Conservation (phyloP, 768 basidiomycete genomes). For the Tulasnella sp. region DNA sequence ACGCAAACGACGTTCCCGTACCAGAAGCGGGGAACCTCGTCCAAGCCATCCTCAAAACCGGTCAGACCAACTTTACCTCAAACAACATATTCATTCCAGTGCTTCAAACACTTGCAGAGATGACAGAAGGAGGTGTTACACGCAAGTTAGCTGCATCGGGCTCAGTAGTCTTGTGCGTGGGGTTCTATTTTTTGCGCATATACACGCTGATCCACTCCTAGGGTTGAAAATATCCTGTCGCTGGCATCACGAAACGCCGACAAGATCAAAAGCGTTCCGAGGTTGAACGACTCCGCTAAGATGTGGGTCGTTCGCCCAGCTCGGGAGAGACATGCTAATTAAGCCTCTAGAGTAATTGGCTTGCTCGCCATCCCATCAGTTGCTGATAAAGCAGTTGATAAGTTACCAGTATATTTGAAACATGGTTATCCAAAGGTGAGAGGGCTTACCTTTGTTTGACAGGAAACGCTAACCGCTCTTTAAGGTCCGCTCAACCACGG, state of each 20-base stretch:
- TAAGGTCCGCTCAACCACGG: slow-evolving; percentile 68
- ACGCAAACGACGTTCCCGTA: slow-evolving; percentile 42
- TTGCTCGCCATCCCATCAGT: slow-evolving; percentile 43
- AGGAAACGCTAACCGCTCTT: background rate
- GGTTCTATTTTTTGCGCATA: background rate
- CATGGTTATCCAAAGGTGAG: slow-evolving; percentile 75
- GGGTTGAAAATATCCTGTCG: slow-evolving; percentile 42
- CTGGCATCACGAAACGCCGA: slow-evolving; percentile 51
- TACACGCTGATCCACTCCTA: slow-evolving; percentile 23
- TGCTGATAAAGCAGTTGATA: slow-evolving; percentile 32
- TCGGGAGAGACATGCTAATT: background rate
- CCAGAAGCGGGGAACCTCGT: slow-evolving; percentile 34
- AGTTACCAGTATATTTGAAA: slow-evolving; percentile 49
- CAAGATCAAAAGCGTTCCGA: slow-evolving; percentile 68
- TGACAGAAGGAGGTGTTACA: slow-evolving; percentile 56
- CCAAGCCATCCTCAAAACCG: slow-evolving; percentile 43
- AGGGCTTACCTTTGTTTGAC: slow-evolving; percentile 13
- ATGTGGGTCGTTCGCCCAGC: slow-evolving; percentile 39
- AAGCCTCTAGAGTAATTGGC: slow-evolving; percentile 44
- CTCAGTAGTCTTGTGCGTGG: slow-evolving; percentile 37
- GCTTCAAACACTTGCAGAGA: slow-evolving; percentile 58
- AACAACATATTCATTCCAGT: slow-evolving; percentile 77
- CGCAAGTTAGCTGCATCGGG: slow-evolving; percentile 29
- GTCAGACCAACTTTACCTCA: slow-evolving; percentile 39
- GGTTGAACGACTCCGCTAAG: slow-evolving; percentile 74